phyloP scores from a whole-genome alignment of 2,329 filamentous ascomycete genomes.

The Stachybotrys echinatus region DNA sequence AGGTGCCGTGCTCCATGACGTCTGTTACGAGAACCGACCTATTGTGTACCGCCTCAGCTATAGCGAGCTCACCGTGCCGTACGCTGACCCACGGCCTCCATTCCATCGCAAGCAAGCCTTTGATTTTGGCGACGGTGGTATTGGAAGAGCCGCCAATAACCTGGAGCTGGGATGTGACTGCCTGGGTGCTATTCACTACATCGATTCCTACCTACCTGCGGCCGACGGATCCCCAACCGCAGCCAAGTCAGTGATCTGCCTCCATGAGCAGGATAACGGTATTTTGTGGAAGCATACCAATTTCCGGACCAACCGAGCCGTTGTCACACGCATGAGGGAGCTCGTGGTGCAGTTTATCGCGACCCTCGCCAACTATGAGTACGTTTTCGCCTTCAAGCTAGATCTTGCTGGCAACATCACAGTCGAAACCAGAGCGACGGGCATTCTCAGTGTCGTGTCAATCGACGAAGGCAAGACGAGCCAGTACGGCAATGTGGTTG shows the following conservation, averaged over 20 bases:
- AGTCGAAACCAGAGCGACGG: conserved; percentile 50
- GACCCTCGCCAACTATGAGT: conserved; percentile 63
- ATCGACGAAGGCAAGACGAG: conserved; percentile 32
- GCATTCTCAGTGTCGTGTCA: conserved; percentile 33
- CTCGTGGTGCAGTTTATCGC: conserved; percentile 61
- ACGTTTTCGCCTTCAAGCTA: conserved; percentile 33
- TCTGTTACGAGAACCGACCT: conserved; percentile 60
- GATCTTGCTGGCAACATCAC: conserved; percentile 61
- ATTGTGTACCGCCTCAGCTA: conserved; percentile 55
- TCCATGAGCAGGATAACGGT: conserved; percentile 51
- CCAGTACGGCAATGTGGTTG: conserved; percentile 59
- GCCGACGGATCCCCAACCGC: conserved; percentile 46
- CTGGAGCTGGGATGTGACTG: conserved; percentile 65
- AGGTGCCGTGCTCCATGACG: conserved; percentile 64
- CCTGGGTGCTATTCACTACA: conserved; percentile 60
- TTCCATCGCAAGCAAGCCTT: conserved; percentile 68
- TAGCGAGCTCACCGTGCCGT: conserved; percentile 44
- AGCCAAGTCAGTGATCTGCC: conserved; percentile 56
- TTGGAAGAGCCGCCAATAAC: conserved; percentile 63
- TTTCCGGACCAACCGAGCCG: conserved; percentile 52
- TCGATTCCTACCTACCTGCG: conserved; percentile 51
- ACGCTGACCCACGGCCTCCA: conserved; percentile 59
- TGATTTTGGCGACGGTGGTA: conserved; percentile 65
- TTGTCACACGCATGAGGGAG: conserved; percentile 52
- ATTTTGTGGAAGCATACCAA: conserved; percentile 63